Evolutionary conservation across 2,329 filamentous ascomycete genomes (phyloP), one percentile per base, ranked within the genome.

Genomic region (Mycocentrospora acerina): DNA sequence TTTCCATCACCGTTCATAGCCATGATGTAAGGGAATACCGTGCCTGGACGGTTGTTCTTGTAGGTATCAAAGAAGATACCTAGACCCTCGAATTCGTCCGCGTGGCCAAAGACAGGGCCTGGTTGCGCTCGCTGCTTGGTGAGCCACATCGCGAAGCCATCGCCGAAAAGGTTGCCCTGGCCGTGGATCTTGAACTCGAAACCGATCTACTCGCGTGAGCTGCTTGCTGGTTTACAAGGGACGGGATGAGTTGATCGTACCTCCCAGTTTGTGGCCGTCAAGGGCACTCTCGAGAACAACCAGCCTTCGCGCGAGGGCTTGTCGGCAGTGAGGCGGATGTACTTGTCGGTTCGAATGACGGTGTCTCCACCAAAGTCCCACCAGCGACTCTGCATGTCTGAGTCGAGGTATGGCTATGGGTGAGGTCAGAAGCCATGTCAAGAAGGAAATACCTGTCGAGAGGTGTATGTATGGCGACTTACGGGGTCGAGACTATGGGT

Each of bases 201-300:
- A 70, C 94, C 88, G 53, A 98, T 86, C 79, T 83, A 51, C 30
- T 50, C 46, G 57, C 46, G 58, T 66, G 44, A 64, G 61, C 51
- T 41, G 26, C 15, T 28, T 29, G 19, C 30, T 9, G 3, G 16
- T 13, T 9, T 33, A 6, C 24, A 25, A 7, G 9, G 12, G n/a
- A n/a, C n/a, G n/a, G 5, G 17, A 14, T 18, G 16, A 24, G 24
- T 11, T 13, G 22, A 35, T 35, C 51, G 44, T 59, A 82, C 80
- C 75, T 97, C 89, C 93, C 93, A 98, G 73, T 98, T 98, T 28
- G 91, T 98, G 30, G 93, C 93, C 8, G 93, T 98, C 58, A 98
- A 73, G 18, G 93, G 93, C 33, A 97, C 88, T 44, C 90, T 81
- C 32, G 90, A 96, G 74, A 91, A 97, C 53, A 97, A 76, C 88